Evolutionary conservation across 75 land plant genomes (phyloP).

Genomic region (Gnetum montanum): DNA sequence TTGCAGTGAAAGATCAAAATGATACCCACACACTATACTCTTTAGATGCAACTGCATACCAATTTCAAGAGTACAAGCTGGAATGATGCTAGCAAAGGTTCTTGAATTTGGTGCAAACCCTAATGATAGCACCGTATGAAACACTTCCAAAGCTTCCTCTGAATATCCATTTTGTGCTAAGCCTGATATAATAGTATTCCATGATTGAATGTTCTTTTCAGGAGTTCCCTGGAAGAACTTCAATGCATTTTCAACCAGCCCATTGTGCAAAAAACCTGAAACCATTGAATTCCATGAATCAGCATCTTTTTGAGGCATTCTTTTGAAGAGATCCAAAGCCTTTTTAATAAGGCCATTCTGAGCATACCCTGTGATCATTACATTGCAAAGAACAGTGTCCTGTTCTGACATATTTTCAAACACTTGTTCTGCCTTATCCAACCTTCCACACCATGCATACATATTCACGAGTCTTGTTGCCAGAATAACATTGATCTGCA

Average conservation of each 20-base stretch:
- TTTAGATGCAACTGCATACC: constrained; percentile 16
- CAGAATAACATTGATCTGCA: neutral
- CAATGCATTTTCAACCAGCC: constrained; percentile 5
- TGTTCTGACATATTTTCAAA: neutral
- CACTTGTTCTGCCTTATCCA: neutral
- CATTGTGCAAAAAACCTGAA: constrained; percentile 7
- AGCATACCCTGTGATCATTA: neutral
- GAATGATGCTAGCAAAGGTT: constrained; percentile 14
- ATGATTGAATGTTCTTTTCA: constrained; percentile 14
- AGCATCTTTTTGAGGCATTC: neutral
- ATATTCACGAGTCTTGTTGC: neutral
- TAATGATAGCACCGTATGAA: constrained; percentile 11
- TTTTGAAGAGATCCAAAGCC: neutral
- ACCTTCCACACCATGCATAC: neutral
- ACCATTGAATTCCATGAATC: constrained; percentile 9
- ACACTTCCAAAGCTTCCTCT: constrained; percentile 13
- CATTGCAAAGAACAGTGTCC: neutral
- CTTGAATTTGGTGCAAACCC: constrained; percentile 11
- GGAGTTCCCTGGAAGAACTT: constrained; percentile 11
- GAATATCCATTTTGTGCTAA: constrained; percentile 10
- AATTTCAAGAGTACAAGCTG: constrained; percentile 20
- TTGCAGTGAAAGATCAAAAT: constrained; percentile 1
- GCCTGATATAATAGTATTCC: constrained; percentile 21
- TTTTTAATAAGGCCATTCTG: neutral
- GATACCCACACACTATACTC: constrained; percentile 4